phyloP scores from a whole-genome alignment of 169 alveolate genomes.

The Neospora caninum region DNA sequence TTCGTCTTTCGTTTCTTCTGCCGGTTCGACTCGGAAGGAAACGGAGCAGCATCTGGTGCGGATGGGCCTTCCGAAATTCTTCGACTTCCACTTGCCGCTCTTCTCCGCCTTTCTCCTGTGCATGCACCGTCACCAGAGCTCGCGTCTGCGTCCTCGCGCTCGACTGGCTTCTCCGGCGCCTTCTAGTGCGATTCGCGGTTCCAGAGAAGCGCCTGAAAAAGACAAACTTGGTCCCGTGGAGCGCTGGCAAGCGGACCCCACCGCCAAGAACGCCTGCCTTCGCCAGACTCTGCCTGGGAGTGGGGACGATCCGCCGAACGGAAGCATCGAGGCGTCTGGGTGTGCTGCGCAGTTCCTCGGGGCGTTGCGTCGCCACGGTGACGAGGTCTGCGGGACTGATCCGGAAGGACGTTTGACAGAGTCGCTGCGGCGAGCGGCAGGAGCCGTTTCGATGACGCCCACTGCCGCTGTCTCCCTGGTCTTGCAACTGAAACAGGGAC shows the following conservation, averaged over 20 bases:
- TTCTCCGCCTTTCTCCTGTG: conserved; percentile 36
- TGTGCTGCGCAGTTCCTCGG: too few relatives aligned
- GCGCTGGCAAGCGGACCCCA: too few relatives aligned
- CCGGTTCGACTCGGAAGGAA: background rate
- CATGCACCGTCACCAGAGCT: background rate
- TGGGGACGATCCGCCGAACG: too few relatives aligned
- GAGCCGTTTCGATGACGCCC: background rate
- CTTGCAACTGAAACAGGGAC: background rate
- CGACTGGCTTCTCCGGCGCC: background rate
- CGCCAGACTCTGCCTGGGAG: too few relatives aligned
- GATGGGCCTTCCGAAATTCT: conserved; percentile 66
- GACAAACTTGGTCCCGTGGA: background rate
- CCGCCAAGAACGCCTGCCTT: too few relatives aligned
- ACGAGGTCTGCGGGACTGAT: too few relatives aligned
- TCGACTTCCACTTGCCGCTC: conserved; percentile 49
- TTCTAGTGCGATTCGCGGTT: too few relatives aligned
- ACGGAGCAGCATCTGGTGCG: conserved; percentile 44
- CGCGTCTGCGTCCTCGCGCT: background rate
- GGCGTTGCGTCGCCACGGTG: too few relatives aligned
- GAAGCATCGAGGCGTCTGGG: too few relatives aligned
- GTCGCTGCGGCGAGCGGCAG: background rate
- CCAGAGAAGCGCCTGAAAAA: too few relatives aligned
- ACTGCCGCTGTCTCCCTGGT: background rate
- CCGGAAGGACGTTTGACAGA: background rate
- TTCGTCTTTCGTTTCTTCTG: background rate